These are phyloP conservation scores for Sclerotinia minor DNA, from an alignment of 2,329 filamentous ascomycete genomes.

Conservation along the genomic window DNA sequence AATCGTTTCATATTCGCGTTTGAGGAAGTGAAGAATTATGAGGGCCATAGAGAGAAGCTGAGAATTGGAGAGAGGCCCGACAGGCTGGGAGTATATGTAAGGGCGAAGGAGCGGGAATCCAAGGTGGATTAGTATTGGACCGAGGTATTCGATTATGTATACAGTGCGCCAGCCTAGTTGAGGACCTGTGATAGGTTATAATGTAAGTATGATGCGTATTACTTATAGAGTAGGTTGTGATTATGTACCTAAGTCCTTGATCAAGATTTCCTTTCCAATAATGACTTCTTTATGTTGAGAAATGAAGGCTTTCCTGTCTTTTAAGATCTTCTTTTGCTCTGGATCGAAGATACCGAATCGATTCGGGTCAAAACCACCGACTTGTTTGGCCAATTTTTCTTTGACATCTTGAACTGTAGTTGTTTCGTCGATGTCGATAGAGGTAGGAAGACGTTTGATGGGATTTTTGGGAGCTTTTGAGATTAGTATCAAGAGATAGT, in stretches of 20 bases:
- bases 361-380: slow-evolving; percentile 57
- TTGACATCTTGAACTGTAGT: slow-evolving; percentile 63
- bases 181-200: slow-evolving; percentile 56
- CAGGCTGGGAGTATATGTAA: slow-evolving; percentile 62
- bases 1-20: slow-evolving; percentile 92
- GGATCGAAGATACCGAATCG: slow-evolving; percentile 64
- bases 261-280: slow-evolving; percentile 62
- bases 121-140: slow-evolving; percentile 84
- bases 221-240: background rate
- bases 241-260: slow-evolving; percentile 85
- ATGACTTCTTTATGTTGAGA: slow-evolving; percentile 51
- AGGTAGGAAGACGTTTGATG: slow-evolving; percentile 53
- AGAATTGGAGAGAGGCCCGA: slow-evolving; percentile 57
- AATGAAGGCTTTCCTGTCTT: slow-evolving; percentile 59
- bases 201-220: background rate
- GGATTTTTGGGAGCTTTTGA: slow-evolving; percentile 38
- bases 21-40: slow-evolving; percentile 81
- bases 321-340: slow-evolving; percentile 60
- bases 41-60: slow-evolving; percentile 76
- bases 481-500: slow-evolving; percentile 1
- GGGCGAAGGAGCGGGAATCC: slow-evolving; percentile 69
- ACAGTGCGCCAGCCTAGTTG: slow-evolving; percentile 93
- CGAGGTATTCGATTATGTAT: slow-evolving; percentile 92
- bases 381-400: slow-evolving; percentile 52
- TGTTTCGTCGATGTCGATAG: slow-evolving; percentile 47